Conservation (phyloP, 176 grass and related monocot species). For the Eleusine indica region DNA sequence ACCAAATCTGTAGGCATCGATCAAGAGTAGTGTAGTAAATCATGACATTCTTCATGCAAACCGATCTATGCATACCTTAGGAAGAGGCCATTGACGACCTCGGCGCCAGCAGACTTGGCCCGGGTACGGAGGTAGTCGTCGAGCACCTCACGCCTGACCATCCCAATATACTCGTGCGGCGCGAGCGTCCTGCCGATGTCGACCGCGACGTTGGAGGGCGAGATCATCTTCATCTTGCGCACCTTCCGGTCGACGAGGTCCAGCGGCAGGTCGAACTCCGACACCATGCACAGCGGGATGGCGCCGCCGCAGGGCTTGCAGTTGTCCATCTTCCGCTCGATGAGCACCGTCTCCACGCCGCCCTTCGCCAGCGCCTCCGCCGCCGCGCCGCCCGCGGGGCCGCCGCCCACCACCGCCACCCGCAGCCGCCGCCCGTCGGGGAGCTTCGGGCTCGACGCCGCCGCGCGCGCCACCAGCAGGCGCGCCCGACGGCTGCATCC, state of each 20-base stretch:
- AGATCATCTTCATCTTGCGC: slow-evolving; percentile 99
- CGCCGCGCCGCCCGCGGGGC: slow-evolving; percentile 76
- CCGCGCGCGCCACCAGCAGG: slow-evolving; percentile 46
- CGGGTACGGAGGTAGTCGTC: slow-evolving; percentile 77
- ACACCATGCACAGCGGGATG: slow-evolving; percentile 97
- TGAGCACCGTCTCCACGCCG: slow-evolving; percentile 90
- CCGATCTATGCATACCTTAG: slow-evolving; percentile 37
- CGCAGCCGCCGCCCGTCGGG: slow-evolving; percentile 63
- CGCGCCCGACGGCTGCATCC: slow-evolving; percentile 29
- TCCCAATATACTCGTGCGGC: slow-evolving; percentile 92
- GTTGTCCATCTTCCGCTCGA: slow-evolving; percentile 98
- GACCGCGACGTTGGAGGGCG: slow-evolving; percentile 97
- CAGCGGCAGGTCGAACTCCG: slow-evolving; percentile 89
- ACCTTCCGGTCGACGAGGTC: slow-evolving; percentile 90
- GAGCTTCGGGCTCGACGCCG: slow-evolving; percentile 65
- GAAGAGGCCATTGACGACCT: slow-evolving; percentile 93
- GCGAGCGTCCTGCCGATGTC: slow-evolving; percentile 88
- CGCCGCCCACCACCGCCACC: slow-evolving; percentile 84
- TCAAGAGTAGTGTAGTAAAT: background rate
- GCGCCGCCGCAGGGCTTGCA: slow-evolving; percentile 97
- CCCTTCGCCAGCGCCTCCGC: slow-evolving; percentile 94
- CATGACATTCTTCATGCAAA: background rate
- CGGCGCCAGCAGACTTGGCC: slow-evolving; percentile 65
- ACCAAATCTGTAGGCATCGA: background rate
- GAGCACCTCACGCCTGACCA: slow-evolving; percentile 96